Conservation (phyloP, 306 rosid species). For the Rosa lucieae region DNA sequence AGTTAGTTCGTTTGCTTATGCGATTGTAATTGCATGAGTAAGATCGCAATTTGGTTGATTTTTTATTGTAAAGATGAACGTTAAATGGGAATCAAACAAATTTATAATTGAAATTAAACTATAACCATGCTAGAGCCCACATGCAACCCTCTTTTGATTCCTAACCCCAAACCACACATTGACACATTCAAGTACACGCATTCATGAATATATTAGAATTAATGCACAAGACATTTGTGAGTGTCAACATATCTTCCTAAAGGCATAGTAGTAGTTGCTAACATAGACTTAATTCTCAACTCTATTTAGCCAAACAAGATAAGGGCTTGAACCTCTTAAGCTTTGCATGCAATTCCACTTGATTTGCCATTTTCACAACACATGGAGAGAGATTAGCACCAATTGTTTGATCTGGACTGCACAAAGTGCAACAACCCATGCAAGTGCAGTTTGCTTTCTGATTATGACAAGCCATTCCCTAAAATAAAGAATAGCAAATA, state of each 20-base stretch:
- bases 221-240: neutral
- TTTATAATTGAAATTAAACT: neutral
- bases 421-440: neutral
- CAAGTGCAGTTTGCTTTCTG: neutral
- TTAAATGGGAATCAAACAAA: neutral
- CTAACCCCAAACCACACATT: neutral
- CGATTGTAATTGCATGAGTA: neutral
- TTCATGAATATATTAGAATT: neutral
- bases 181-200: neutral
- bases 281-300: neutral
- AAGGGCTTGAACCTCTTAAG: neutral
- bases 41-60: neutral
- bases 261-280: neutral
- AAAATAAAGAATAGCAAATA: neutral
- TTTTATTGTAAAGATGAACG: neutral
- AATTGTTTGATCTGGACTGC: conserved; percentile 7
- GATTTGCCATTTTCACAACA: neutral
- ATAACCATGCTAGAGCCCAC: neutral
- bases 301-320: neutral
- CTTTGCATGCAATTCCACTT: neutral
- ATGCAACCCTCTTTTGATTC: neutral
- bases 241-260: neutral
- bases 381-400: neutral
- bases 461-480: neutral
- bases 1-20: neutral